Evolutionary conservation across 768 basidiomycete species (phyloP).

Genomic region (Porphyrellus cyaneotinctus): DNA sequence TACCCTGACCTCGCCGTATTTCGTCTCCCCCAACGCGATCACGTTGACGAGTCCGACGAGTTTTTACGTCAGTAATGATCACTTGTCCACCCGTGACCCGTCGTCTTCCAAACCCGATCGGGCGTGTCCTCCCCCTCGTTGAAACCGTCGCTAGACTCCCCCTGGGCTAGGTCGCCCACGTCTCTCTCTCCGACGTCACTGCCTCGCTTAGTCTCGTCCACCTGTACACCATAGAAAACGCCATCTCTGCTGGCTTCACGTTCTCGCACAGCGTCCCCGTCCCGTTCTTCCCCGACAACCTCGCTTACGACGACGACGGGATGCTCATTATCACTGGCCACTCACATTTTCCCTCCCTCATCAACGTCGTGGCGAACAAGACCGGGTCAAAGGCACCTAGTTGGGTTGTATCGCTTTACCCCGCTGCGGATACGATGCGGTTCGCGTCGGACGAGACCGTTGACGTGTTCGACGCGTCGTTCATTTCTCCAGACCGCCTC

Average conservation of each 20-base stretch:
- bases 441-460: slow-evolving; percentile 15
- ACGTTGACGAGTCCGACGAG: slow-evolving; percentile 61
- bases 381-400: slow-evolving; percentile 44
- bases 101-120: slow-evolving; percentile 49
- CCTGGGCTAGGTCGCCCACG: slow-evolving; percentile 54
- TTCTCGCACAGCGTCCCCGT: slow-evolving; percentile 38
- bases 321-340: slow-evolving; percentile 61
- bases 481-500: slow-evolving; percentile 54
- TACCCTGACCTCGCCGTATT: slow-evolving; percentile 55
- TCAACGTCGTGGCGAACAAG: slow-evolving; percentile 42
- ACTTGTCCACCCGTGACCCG: slow-evolving; percentile 63
- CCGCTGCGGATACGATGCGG: slow-evolving; percentile 11
- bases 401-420: slow-evolving; percentile 52
- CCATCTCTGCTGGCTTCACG: slow-evolving; percentile 26
- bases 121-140: slow-evolving; percentile 45
- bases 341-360: slow-evolving; percentile 55
- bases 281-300: slow-evolving; percentile 63
- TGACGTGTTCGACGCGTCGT: slow-evolving; percentile 69
- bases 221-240: slow-evolving; percentile 53
- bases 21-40: slow-evolving; percentile 64
- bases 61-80: slow-evolving; percentile 74
- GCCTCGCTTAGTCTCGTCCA: slow-evolving; percentile 44
- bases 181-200: slow-evolving; percentile 56
- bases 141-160: slow-evolving; percentile 59
- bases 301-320: slow-evolving; percentile 47